phyloP scores from a whole-genome alignment of 1,284 basidiomycete genomes.

The Spongiforma sp. region DNA sequence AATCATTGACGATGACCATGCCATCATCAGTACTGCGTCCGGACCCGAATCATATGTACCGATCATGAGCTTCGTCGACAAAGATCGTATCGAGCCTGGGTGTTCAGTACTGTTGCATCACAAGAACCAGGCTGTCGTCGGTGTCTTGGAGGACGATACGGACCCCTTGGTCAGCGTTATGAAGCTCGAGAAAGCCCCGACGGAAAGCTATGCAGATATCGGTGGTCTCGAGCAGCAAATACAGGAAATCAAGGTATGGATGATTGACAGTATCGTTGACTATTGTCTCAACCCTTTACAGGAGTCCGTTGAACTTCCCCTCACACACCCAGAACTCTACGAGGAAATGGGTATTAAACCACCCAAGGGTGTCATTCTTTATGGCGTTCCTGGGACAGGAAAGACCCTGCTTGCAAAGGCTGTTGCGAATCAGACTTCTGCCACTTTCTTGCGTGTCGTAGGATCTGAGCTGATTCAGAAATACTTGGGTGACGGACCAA shows the following conservation, averaged over 20 bases:
- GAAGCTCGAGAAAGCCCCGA: constrained; percentile 99
- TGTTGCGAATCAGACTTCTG: constrained; percentile 98
- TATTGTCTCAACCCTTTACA: constrained; percentile 35
- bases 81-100: constrained; percentile 96
- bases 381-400: constrained; percentile 98
- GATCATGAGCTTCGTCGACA: constrained; percentile 99
- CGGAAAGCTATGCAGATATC: constrained; percentile 98
- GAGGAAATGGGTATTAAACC: constrained; percentile 99
- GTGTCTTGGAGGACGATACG: constrained; percentile 96
- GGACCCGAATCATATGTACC: constrained; percentile 99
- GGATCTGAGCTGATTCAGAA: constrained; percentile 99
- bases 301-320: constrained; percentile 98
- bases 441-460: constrained; percentile 97
- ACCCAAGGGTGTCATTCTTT: constrained; percentile 99
- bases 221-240: constrained; percentile 98
- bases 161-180: constrained; percentile 98
- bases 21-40: constrained; percentile 94
- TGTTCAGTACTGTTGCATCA: constrained; percentile 97
- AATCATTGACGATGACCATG: constrained; percentile 99
- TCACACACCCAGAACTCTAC: constrained; percentile 98
- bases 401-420: constrained; percentile 99
- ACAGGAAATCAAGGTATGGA: constrained; percentile 91
- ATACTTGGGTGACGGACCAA: constrained; percentile 99
- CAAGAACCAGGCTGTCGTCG: constrained; percentile 95
- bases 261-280: not conserved